phyloP scores from a whole-genome alignment of 257 asterid genomes.

The Prunella vulgaris region DNA sequence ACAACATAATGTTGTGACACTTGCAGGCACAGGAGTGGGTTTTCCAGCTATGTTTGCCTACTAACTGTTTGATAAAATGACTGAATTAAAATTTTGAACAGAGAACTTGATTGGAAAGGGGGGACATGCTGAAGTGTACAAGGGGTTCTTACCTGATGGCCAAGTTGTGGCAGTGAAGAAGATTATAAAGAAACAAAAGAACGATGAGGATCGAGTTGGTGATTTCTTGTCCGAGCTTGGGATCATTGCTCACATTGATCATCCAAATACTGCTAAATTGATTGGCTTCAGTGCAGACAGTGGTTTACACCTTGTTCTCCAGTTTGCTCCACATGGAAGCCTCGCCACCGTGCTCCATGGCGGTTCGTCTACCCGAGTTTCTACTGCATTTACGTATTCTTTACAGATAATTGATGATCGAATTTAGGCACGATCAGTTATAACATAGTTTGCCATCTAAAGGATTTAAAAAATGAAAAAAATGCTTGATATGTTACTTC shows the following conservation, averaged over 20 bases:
- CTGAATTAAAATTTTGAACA: constrained; percentile 20
- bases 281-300: constrained; percentile 74
- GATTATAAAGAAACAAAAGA: constrained; percentile 53
- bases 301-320: constrained; percentile 82
- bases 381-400: not conserved
- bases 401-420: too few relatives aligned
- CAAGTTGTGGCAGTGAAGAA: constrained; percentile 87
- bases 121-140: constrained; percentile 94
- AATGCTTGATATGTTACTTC: not conserved
- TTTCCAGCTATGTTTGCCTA: constrained; percentile 1
- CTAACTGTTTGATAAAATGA: constrained; percentile 21
- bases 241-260: constrained; percentile 85
- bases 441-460: not conserved
- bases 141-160: constrained; percentile 69
- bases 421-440: not conserved
- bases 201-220: constrained; percentile 71
- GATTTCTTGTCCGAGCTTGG: constrained; percentile 91
- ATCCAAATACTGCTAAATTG: constrained; percentile 72
- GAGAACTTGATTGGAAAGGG: constrained; percentile 88
- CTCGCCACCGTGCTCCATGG: constrained; percentile 71
- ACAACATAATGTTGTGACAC: not conserved
- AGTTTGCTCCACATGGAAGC: constrained; percentile 71
- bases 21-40: not conserved
- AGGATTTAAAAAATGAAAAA: not conserved
- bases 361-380: constrained; percentile 21